Evolutionary conservation across 2,329 filamentous ascomycete genomes (phyloP).

Genomic region (Alternaria brassicicola): DNA sequence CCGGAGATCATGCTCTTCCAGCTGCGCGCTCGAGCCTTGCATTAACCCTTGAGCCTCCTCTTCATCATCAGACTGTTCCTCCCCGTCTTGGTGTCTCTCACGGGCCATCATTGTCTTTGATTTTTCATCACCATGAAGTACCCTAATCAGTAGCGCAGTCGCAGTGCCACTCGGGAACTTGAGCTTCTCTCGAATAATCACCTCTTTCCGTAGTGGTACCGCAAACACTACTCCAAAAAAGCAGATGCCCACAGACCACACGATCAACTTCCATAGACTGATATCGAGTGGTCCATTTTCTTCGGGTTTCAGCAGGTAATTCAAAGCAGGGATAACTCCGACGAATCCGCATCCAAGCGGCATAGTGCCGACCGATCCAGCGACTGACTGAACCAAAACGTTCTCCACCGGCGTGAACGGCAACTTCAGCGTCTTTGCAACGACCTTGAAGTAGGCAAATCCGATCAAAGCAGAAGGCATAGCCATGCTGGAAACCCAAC

Average conservation of each 20-base stretch:
- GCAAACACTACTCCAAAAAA: slow-evolving; percentile 98
- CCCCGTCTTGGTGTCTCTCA: slow-evolving; percentile 1
- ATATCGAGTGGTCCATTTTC: slow-evolving; percentile 80
- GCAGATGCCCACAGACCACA: slow-evolving; percentile 92
- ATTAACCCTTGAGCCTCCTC: slow-evolving; percentile 48
- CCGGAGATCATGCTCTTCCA: slow-evolving; percentile 28
- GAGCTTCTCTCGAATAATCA: slow-evolving; percentile 89
- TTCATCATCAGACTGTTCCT: slow-evolving; percentile 15
- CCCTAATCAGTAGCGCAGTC: slow-evolving; percentile 89
- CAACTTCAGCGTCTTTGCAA: slow-evolving; percentile 73
- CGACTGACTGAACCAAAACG: slow-evolving; percentile 93
- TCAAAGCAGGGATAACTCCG: slow-evolving; percentile 89
- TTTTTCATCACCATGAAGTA: slow-evolving; percentile 72
- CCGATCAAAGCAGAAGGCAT: slow-evolving; percentile 96
- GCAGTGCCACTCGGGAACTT: slow-evolving; percentile 96
- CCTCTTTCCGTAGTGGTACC: slow-evolving; percentile 85
- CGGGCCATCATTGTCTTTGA: slow-evolving; percentile 16
- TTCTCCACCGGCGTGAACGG: slow-evolving; percentile 96
- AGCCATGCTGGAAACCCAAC: slow-evolving; percentile 86
- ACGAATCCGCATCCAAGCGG: slow-evolving; percentile 95
- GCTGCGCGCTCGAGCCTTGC: slow-evolving; percentile 25
- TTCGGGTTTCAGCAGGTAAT: slow-evolving; percentile 77
- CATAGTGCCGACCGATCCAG: slow-evolving; percentile 95
- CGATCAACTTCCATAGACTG: slow-evolving; percentile 75
- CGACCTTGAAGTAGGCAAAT: slow-evolving; percentile 87